Conservation (phyloP, 192 early-diverging fungal genomes). For the Cetraspora pellucida region DNA sequence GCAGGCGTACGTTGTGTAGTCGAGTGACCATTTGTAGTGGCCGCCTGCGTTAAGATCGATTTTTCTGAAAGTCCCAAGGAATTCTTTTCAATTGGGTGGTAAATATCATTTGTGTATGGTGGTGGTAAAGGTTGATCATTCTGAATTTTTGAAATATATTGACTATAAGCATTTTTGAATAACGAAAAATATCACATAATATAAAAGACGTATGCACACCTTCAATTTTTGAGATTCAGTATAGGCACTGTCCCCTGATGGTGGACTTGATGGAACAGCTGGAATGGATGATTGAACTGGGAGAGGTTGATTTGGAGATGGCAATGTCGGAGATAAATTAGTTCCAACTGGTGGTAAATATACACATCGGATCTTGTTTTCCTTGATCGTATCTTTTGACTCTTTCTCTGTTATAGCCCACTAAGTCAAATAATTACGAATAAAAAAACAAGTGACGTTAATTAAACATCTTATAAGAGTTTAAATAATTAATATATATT, state of each 20-base stretch:
- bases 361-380: constrained; percentile 72
- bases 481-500: not conserved
- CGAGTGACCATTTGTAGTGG: not conserved
- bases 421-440: constrained; percentile 35
- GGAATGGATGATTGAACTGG: constrained; percentile 40
- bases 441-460: not conserved
- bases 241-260: not conserved
- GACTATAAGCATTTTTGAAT: too few species aligned
- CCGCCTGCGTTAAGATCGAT: too few species aligned
- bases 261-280: constrained; percentile 34
- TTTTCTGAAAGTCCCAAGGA: too few species aligned
- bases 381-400: constrained; percentile 60
- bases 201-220: too few species aligned
- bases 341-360: constrained; percentile 47
- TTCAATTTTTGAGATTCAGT: not conserved
- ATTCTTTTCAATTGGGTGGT: too few species aligned
- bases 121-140: not conserved
- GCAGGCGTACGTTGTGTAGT: not conserved
- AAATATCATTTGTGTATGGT: not conserved
- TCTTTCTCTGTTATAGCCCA: constrained; percentile 69
- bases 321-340: constrained; percentile 27
- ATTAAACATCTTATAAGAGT: not conserved
- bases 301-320: constrained; percentile 30
- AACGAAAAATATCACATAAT: too few species aligned
- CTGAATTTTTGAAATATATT: not conserved